Percentiles rank a stretch among this genome's conserved stretches.
phyloP scores from a whole-genome alignment of 352 stramenopile species.

The Phytophthora hibernalis region DNA sequence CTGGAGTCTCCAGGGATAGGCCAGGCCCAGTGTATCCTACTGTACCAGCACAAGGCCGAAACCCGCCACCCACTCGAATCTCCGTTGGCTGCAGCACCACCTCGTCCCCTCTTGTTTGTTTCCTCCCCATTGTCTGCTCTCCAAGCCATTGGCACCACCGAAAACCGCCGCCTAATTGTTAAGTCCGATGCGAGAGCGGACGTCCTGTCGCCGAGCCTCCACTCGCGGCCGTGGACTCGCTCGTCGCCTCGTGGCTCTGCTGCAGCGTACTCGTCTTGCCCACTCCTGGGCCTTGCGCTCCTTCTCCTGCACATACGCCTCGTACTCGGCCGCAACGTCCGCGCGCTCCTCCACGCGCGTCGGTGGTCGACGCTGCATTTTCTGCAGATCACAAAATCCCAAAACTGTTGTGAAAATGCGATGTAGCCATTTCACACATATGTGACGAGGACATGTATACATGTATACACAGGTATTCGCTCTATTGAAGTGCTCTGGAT shows the following conservation, averaged over 20 bases:
- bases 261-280: conserved; percentile 13
- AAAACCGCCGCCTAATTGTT: conserved; percentile 14
- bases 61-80: neutral
- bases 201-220: conserved; percentile 34
- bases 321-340: conserved; percentile 78
- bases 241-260: neutral
- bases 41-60: neutral
- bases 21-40: conserved; percentile 7
- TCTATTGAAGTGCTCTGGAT: neutral
- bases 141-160: neutral
- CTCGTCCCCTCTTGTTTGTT: too few relatives aligned
- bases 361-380: conserved; percentile 43
- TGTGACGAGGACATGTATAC: neutral
- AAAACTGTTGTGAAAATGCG: neutral
- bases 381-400: neutral
- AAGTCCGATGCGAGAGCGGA: conserved; percentile 47
- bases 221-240: conserved; percentile 18
- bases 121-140: neutral
- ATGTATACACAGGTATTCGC: conserved; percentile 1
- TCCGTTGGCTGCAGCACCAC: neutral
- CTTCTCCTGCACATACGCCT: conserved; percentile 68
- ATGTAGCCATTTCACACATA: conserved; percentile 11
- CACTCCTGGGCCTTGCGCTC: conserved; percentile 27
- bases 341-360: conserved; percentile 73
- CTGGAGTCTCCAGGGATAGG: too few relatives aligned